These are phyloP conservation scores for Hypoxylon sp. DNA, from an alignment of 2,329 filamentous ascomycete species.

Conservation along the genomic window DNA sequence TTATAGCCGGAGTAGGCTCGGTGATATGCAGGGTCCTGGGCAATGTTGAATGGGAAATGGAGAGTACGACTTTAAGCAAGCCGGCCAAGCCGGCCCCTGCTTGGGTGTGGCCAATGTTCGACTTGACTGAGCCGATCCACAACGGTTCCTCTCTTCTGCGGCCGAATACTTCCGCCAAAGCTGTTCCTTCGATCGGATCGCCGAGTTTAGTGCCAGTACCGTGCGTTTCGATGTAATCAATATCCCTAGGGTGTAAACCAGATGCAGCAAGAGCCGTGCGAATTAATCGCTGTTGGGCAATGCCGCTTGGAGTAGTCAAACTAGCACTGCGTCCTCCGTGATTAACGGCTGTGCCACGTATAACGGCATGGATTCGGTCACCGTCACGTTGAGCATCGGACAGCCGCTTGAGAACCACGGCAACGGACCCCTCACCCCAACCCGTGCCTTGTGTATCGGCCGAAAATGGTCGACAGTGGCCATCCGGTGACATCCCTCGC, in stretches of 20 bases:
- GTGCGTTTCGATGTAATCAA: slow-evolving; percentile 9
- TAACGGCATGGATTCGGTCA: slow-evolving; percentile 49
- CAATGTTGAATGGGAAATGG: neutral
- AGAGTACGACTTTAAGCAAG: slow-evolving; percentile 1
- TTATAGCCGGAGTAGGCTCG: no score
- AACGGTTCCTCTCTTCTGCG: neutral
- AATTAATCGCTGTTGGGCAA: slow-evolving; percentile 4
- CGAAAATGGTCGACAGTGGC: slow-evolving; percentile 55
- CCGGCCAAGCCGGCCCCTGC: slow-evolving; percentile 3
- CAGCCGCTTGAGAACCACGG: slow-evolving; percentile 55
- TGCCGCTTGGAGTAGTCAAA: slow-evolving; percentile 1
- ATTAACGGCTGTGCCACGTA: slow-evolving; percentile 35
- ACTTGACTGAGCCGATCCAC: slow-evolving; percentile 5
- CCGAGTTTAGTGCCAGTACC: slow-evolving; percentile 11
- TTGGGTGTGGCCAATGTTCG: slow-evolving; percentile 14
- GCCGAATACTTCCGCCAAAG: slow-evolving; percentile 1
- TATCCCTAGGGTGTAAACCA: neutral
- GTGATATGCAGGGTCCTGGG: no score
- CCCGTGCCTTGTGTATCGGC: slow-evolving; percentile 60
- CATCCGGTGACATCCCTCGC: slow-evolving; percentile 31
- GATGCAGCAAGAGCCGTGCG: neutral
- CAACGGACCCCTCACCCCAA: slow-evolving; percentile 58
- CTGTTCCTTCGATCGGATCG: slow-evolving; percentile 11
- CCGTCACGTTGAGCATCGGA: slow-evolving; percentile 59
- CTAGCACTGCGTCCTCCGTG: slow-evolving; percentile 15